These are phyloP conservation scores for Coniosporium tulheliwenetii DNA, from an alignment of 2,329 filamentous ascomycete genomes.

Conservation along the genomic window DNA sequence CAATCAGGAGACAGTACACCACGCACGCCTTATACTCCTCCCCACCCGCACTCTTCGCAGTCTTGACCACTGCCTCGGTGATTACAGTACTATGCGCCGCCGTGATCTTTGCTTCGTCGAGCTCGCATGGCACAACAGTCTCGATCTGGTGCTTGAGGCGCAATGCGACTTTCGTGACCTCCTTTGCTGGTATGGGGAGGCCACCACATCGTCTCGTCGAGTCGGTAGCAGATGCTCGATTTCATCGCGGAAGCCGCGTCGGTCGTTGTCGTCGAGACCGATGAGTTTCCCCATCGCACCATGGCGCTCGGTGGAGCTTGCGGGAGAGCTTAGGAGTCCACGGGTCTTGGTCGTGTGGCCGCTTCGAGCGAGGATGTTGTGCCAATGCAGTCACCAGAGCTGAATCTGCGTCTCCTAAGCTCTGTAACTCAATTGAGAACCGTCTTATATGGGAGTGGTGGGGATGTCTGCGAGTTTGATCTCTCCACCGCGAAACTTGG, in stretches of 20 bases:
- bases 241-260: slow-evolving; percentile 25
- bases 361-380: too few relatives aligned
- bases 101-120: slow-evolving; percentile 61
- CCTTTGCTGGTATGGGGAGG: slow-evolving; percentile 54
- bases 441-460: too few relatives aligned
- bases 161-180: slow-evolving; percentile 81
- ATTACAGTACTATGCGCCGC: slow-evolving; percentile 74
- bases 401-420: too few relatives aligned
- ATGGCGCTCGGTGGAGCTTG: too few relatives aligned
- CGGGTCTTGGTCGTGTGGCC: too few relatives aligned
- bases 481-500: too few relatives aligned
- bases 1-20: slow-evolving; percentile 67
- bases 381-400: too few relatives aligned
- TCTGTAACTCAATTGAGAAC: too few relatives aligned
- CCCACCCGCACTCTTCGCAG: slow-evolving; percentile 69
- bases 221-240: slow-evolving; percentile 41
- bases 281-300: slow-evolving; percentile 18
- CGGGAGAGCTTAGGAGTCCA: too few relatives aligned
- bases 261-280: slow-evolving; percentile 19
- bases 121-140: slow-evolving; percentile 76
- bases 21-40: slow-evolving; percentile 62
- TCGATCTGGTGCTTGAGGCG: slow-evolving; percentile 85
- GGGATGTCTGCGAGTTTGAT: too few relatives aligned
- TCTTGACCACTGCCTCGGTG: slow-evolving; percentile 61
- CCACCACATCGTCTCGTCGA: slow-evolving; percentile 39